Evolutionary conservation across 352 stramenopile species (phyloP).

Genomic region (Phytophthora meadii): DNA sequence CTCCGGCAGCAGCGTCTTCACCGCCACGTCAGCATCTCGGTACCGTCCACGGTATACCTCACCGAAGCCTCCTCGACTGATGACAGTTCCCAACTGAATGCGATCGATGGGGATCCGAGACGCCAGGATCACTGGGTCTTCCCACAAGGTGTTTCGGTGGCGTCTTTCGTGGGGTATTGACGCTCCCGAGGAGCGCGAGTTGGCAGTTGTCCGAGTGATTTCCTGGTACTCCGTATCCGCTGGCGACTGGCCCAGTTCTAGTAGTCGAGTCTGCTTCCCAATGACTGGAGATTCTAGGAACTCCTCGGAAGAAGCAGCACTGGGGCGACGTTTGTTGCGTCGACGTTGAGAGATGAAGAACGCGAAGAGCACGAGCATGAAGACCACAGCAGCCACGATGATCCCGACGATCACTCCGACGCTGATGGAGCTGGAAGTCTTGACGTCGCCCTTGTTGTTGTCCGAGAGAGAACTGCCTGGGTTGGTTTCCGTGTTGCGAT

Average conservation of each 20-base stretch:
- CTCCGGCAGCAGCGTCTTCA: constrained; percentile 51
- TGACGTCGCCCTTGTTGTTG: constrained; percentile 3
- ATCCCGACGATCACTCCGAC: constrained; percentile 27
- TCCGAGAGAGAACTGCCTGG: constrained; percentile 17
- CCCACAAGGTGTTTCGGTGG: constrained; percentile 26
- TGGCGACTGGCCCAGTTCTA: constrained; percentile 13
- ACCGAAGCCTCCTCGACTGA: constrained; percentile 43
- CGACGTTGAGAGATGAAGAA: constrained; percentile 36
- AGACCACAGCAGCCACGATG: constrained; percentile 28
- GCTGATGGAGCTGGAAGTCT: constrained; percentile 19
- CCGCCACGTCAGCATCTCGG: constrained; percentile 40
- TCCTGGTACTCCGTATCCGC: constrained; percentile 30
- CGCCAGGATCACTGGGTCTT: constrained; percentile 48
- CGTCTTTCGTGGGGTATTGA: constrained; percentile 15
- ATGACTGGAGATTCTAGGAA: constrained; percentile 24
- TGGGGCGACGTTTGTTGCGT: constrained; percentile 16
- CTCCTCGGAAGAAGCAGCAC: constrained; percentile 12
- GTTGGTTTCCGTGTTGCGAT: constrained; percentile 2
- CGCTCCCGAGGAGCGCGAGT: constrained; percentile 22
- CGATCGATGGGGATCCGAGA: constrained; percentile 47
- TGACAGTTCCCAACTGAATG: constrained; percentile 35
- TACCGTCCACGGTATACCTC: constrained; percentile 50
- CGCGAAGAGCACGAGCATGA: constrained; percentile 34
- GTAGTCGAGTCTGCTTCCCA: constrained; percentile 14
- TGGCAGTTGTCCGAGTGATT: constrained; percentile 15